Conservation (phyloP, 805 yeast genomes). For the Saccharomyces jurei region DNA sequence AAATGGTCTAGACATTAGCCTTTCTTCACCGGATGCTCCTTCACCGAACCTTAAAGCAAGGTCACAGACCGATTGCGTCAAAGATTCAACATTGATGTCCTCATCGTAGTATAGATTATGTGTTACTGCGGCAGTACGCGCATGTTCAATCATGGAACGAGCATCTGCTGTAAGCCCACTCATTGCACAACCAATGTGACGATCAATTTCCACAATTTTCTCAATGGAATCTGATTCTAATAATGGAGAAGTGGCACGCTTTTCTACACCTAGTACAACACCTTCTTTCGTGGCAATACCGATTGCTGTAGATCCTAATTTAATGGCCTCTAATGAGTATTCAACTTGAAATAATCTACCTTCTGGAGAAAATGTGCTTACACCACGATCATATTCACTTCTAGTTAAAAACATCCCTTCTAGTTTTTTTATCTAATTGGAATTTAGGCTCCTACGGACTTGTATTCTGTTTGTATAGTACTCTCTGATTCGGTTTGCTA, state of each 20-base stretch:
- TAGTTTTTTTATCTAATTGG: background rate
- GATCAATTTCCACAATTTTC: constrained; percentile 89
- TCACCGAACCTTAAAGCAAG: constrained; percentile 94
- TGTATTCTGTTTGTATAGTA: background rate
- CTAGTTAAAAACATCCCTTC: constrained; percentile 86
- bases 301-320: constrained; percentile 84
- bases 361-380: constrained; percentile 96
- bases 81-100: constrained; percentile 81
- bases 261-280: constrained; percentile 92
- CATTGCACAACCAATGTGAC: constrained; percentile 97
- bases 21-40: constrained; percentile 92
- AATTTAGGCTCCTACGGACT: background rate
- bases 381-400: constrained; percentile 98
- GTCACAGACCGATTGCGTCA: constrained; percentile 95
- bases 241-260: constrained; percentile 86
- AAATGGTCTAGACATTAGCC: constrained; percentile 91
- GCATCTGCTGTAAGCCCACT: constrained; percentile 98
- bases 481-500: background rate
- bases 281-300: constrained; percentile 95
- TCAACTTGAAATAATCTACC: constrained; percentile 98
- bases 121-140: constrained; percentile 80
- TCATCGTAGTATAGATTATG: constrained; percentile 90
- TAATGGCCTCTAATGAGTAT: constrained; percentile 94
- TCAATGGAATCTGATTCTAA: constrained; percentile 91
- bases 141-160: constrained; percentile 96